Percentiles rank a stretch among this genome's conserved stretches.
Conservation (phyloP, 1,284 basidiomycete species). For the Ceratobasidium sp. region DNA sequence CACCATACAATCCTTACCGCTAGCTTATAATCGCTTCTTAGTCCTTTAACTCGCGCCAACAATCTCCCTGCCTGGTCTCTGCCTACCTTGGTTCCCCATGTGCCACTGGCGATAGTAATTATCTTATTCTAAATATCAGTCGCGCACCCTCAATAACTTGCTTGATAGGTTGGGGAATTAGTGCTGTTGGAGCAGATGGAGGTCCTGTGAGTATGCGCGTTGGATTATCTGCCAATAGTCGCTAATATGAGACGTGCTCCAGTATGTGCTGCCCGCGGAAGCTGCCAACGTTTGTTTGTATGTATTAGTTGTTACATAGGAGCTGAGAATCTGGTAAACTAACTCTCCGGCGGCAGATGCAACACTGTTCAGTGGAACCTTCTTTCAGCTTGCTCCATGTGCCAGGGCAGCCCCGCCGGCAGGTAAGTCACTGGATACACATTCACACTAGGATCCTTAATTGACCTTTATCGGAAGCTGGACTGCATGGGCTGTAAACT, state of each 20-base stretch:
- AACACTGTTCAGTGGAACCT: conserved; percentile 41
- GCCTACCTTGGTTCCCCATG: conserved; percentile 39
- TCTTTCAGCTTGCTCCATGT: conserved; percentile 40
- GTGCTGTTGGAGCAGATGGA: conserved; percentile 13
- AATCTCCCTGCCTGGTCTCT: conserved; percentile 41
- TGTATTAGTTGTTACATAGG: neutral
- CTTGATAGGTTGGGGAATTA: conserved; percentile 35
- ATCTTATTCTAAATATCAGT: neutral
- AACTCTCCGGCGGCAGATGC: too few relatives aligned
- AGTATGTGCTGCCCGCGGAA: conserved; percentile 29
- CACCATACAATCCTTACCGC: too few relatives aligned
- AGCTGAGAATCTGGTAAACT: too few relatives aligned
- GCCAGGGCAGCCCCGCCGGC: conserved; percentile 39
- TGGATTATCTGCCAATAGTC: neutral
- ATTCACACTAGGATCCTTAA: neutral
- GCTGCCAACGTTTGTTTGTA: conserved; percentile 37
- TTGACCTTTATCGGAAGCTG: conserved; percentile 24
- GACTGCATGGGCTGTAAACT: conserved; percentile 31
- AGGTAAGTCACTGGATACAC: conserved; percentile 6
- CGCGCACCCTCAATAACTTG: neutral
- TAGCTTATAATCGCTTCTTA: neutral
- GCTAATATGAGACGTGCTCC: neutral
- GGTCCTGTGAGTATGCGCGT: conserved; percentile 28
- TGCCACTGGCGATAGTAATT: conserved; percentile 17
- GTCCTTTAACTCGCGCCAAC: conserved; percentile 34